phyloP scores from a whole-genome alignment of 495 filamentous ascomycete species.

The Trichocladium uniseriatum region DNA sequence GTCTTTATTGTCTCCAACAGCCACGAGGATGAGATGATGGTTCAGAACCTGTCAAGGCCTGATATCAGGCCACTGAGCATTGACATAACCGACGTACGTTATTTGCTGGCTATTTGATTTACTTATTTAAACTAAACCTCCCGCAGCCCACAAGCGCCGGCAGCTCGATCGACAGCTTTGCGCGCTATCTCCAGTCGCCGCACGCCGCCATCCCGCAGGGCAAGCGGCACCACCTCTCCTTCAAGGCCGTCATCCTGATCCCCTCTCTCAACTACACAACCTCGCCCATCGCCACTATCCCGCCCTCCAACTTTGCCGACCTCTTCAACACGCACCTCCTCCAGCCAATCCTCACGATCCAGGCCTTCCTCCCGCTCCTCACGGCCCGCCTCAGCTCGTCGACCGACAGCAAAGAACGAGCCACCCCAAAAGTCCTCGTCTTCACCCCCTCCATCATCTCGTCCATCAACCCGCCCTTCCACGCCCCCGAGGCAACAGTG shows the following conservation, averaged over 20 bases:
- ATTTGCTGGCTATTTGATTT: not conserved
- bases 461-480: constrained; percentile 72
- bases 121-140: constrained; percentile 14
- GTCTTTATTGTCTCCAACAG: constrained; percentile 79
- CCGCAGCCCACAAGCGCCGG: constrained; percentile 39
- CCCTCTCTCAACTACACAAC: constrained; percentile 61
- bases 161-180: constrained; percentile 56
- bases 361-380: constrained; percentile 77
- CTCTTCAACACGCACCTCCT: constrained; percentile 86
- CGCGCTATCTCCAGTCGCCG: constrained; percentile 56
- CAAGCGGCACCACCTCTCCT: constrained; percentile 59
- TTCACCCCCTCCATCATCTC: constrained; percentile 79
- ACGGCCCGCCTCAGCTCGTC: constrained; percentile 41
- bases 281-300: constrained; percentile 71
- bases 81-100: constrained; percentile 64
- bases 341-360: constrained; percentile 76
- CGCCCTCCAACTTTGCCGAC: constrained; percentile 74
- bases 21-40: constrained; percentile 68
- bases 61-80: constrained; percentile 78
- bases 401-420: constrained; percentile 24
- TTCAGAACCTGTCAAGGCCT: constrained; percentile 61
- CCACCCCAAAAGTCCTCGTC: constrained; percentile 56
- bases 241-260: constrained; percentile 72
- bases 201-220: constrained; percentile 63
- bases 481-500: constrained; percentile 70